Evolutionary conservation across 371 early-diverging fungal genomes (phyloP).

Genomic region (Syncephalastrum sp.): DNA sequence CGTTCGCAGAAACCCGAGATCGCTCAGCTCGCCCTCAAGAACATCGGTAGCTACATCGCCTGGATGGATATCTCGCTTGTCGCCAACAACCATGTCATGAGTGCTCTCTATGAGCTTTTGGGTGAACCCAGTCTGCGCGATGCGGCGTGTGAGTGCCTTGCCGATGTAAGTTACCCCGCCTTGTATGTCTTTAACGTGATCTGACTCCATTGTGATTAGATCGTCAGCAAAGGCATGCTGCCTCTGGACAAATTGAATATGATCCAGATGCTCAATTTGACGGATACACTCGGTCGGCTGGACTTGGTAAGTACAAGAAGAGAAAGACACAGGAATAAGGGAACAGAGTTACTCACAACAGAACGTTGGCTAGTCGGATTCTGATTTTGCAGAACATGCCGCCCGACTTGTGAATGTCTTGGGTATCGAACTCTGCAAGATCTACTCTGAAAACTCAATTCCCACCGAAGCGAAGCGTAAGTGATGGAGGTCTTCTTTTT

Average conservation of each 20-base stretch:
- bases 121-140: constrained; percentile 57
- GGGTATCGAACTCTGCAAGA: constrained; percentile 80
- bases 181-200: neutral
- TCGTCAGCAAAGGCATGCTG: constrained; percentile 92
- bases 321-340: neutral
- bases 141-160: constrained; percentile 80
- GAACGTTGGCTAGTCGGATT: constrained; percentile 46
- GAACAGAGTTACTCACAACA: neutral
- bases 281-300: constrained; percentile 60
- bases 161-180: constrained; percentile 47
- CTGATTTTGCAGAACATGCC: constrained; percentile 79
- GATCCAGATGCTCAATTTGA: constrained; percentile 75
- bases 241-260: constrained; percentile 84
- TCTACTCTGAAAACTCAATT: constrained; percentile 62
- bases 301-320: constrained; percentile 41
- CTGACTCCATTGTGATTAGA: constrained; percentile 17
- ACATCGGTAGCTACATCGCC: constrained; percentile 68
- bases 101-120: constrained; percentile 73
- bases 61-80: constrained; percentile 96
- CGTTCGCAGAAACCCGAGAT: constrained; percentile 51
- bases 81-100: constrained; percentile 81
- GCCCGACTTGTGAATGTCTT: constrained; percentile 81
- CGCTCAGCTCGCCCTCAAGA: constrained; percentile 62
- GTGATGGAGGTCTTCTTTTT: neutral
- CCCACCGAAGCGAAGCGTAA: constrained; percentile 42